phyloP scores from a whole-genome alignment of 1,284 basidiomycete genomes.

The Apiotrichum sp. region DNA sequence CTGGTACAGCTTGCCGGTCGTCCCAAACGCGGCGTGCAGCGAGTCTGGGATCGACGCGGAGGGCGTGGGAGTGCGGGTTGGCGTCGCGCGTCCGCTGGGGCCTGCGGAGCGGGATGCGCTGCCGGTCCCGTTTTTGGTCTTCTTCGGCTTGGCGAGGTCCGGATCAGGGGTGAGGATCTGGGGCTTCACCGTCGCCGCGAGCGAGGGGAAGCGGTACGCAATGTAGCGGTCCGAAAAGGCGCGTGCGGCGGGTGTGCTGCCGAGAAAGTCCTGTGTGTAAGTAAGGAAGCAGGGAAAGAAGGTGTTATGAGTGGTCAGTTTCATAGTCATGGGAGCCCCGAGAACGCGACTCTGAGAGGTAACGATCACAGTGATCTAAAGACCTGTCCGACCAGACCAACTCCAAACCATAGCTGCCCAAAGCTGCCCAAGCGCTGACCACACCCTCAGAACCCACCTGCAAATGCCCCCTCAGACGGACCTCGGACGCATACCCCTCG shows the following conservation, averaged over 20 bases:
- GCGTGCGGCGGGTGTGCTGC: slow-evolving; percentile 30
- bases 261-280: slow-evolving; percentile 40
- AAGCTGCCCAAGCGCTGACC: no score
- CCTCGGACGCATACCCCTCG: slow-evolving; percentile 29
- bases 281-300: background rate
- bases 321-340: no score
- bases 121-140: background rate
- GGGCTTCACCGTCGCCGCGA: slow-evolving; percentile 13
- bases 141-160: slow-evolving; percentile 6
- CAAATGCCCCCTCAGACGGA: slow-evolving; percentile 32
- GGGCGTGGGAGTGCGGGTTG: background rate
- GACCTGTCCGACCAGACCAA: no score
- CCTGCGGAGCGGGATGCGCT: background rate
- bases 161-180: background rate
- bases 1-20: slow-evolving; percentile 34
- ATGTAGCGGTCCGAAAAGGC: slow-evolving; percentile 38
- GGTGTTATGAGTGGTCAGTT: background rate
- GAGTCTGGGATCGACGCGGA: slow-evolving; percentile 12
- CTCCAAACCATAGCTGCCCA: no score
- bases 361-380: no score
- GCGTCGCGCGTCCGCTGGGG: background rate
- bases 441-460: slow-evolving; percentile 22
- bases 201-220: slow-evolving; percentile 31
- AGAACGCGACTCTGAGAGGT: no score
- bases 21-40: slow-evolving; percentile 27